These are phyloP conservation scores for Podosphaera xanthii DNA, from an alignment of 2,329 filamentous ascomycete species.

Conservation along the genomic window DNA sequence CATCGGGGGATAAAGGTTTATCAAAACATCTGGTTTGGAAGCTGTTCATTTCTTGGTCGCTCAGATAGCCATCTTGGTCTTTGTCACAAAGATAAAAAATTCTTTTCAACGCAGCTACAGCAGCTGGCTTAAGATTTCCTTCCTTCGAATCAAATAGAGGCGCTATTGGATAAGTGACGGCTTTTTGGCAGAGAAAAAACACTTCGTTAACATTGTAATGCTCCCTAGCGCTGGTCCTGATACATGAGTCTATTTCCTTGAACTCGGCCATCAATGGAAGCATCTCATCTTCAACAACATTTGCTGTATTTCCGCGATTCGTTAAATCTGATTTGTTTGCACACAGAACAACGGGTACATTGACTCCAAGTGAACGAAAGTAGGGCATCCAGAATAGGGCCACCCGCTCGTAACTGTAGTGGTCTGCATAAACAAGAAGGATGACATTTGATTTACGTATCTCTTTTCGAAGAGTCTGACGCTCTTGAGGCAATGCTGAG, in stretches of 20 bases:
- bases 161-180: constrained; percentile 88
- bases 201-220: constrained; percentile 89
- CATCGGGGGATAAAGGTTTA: constrained; percentile 57
- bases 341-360: constrained; percentile 88
- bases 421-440: constrained; percentile 86
- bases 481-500: constrained; percentile 80
- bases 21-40: constrained; percentile 88
- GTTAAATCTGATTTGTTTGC: constrained; percentile 92
- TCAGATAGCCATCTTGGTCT: constrained; percentile 83
- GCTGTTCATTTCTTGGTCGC: constrained; percentile 70
- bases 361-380: constrained; percentile 92
- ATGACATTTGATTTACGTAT: constrained; percentile 96
- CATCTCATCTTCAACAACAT: constrained; percentile 93
- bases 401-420: constrained; percentile 96
- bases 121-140: constrained; percentile 63
- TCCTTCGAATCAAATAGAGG: constrained; percentile 96
- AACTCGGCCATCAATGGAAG: constrained; percentile 95
- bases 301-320: constrained; percentile 49
- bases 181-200: constrained; percentile 95
- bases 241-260: constrained; percentile 95
- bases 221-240: constrained; percentile 76
- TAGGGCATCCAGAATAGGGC: constrained; percentile 98
- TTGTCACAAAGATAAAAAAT: constrained; percentile 94
- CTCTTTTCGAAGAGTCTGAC: constrained; percentile 73
- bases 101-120: constrained; percentile 62